Conservation (phyloP, 495 filamentous ascomycete genomes). For the Penicillium desertorum region DNA sequence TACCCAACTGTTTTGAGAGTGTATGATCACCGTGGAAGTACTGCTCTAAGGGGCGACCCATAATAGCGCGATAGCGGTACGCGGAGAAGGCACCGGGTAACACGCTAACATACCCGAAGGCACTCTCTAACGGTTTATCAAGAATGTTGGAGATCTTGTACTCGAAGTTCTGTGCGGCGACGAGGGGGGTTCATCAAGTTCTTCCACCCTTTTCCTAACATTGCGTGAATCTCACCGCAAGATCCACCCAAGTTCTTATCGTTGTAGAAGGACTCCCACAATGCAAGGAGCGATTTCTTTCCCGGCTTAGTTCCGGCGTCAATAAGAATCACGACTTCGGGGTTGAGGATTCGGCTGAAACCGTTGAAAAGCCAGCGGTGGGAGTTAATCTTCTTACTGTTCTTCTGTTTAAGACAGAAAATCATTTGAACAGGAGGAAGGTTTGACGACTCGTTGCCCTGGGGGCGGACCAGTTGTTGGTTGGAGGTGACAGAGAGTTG, state of each 20-base stretch:
- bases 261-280: constrained; percentile 99
- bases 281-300: constrained; percentile 80
- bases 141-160: constrained; percentile 99
- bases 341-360: constrained; percentile 93
- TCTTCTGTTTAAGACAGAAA: constrained; percentile 97
- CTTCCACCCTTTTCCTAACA: constrained; percentile 86
- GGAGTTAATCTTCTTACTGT: constrained; percentile 99
- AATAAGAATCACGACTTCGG: constrained; percentile 92
- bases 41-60: constrained; percentile 94
- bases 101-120: constrained; percentile 96
- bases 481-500: constrained; percentile 95
- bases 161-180: constrained; percentile 97
- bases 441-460: constrained; percentile 75
- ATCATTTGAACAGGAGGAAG: constrained; percentile 97
- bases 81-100: constrained; percentile 98
- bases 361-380: constrained; percentile 98
- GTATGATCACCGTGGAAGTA: constrained; percentile 99
- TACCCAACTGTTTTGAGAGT: constrained; percentile 84
- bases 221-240: constrained; percentile 98
- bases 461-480: constrained; percentile 91
- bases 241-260: constrained; percentile 96
- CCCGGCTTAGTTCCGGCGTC: constrained; percentile 97
- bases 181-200: constrained; percentile 89
- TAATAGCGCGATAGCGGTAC: constrained; percentile 94
- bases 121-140: constrained; percentile 95